Evolutionary conservation across 176 grass and related monocot species (phyloP), one percentile per base, ranked within the genome.

Genomic region (Poa pratensis): DNA sequence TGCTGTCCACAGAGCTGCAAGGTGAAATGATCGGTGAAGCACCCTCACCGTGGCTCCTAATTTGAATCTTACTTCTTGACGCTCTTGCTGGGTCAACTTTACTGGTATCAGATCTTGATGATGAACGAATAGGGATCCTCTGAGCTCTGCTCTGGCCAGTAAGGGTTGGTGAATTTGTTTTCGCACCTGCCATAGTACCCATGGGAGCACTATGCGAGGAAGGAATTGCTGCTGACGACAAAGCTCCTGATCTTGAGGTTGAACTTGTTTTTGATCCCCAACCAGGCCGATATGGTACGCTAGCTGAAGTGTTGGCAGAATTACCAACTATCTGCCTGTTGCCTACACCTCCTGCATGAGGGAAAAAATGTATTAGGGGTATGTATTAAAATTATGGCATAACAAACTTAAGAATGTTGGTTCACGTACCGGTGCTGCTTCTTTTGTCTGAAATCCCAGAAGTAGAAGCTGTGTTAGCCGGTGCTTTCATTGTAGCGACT

Each of bases 1-100:
- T 77, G 76, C 96, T 98, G 54, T 98, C 93, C n/a, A 95, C 67
- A 20, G 96, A 98, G 72, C 93, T 95, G 63, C 83, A 86, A 8
- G 91, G 93, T n/a, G 95, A 97, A 83, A 90, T 86, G 65, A 27
- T 92, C 7, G 87, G 85, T 0, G 84, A 60, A 64, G 55, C 18
- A 87, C 17, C 23, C 24, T 78, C 84, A 35, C 11, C 40, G 5
- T 40, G 45, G 39, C 39, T 57, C 70, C 68, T 85, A 50, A 20
- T 48, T 50, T 20, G 63, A 28, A 85, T 78, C 76, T 80, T 91
- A 82, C 35, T 89, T 85, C 75, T 73, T 37, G 84, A 84, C 81
- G 78, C 66, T 69, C 72, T 92, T 70, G 64, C 7, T 71, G 90
- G 69, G 13, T 53, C 75, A 63, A 58, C 46, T 51, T 79, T 91